Evolutionary conservation across 306 rosid species (phyloP).

Genomic region (Luffa aegyptiaca): DNA sequence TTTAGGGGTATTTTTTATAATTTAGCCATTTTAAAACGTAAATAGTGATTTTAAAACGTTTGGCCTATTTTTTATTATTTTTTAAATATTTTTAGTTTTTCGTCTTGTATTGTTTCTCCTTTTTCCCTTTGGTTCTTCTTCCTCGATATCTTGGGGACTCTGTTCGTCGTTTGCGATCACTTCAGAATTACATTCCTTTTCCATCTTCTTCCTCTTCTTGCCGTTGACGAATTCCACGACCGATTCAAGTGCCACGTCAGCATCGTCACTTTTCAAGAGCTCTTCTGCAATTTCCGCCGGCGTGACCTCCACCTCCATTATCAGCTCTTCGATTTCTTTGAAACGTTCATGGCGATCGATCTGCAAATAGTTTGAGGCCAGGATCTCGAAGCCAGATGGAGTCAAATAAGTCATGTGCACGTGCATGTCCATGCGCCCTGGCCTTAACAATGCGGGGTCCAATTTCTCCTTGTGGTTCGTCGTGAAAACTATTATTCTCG

Average conservation of each 20-base stretch:
- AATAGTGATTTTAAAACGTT: too few species aligned
- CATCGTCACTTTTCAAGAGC: conserved; percentile 20
- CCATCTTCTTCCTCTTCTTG: conserved; percentile 17
- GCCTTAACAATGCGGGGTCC: conserved; percentile 43
- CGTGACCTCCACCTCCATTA: conserved; percentile 28
- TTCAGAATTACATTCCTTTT: neutral
- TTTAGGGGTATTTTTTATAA: too few species aligned
- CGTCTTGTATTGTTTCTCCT: neutral
- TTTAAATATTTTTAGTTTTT: too few species aligned
- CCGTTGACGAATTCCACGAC: conserved; percentile 13
- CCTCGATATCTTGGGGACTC: neutral
- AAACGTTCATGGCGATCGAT: conserved; percentile 27
- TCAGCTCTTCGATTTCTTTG: conserved; percentile 22
- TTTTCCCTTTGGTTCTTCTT: neutral
- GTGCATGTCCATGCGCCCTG: conserved; percentile 50
- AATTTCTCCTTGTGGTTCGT: conserved; percentile 12
- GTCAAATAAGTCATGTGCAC: conserved; percentile 34
- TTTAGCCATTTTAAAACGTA: too few species aligned
- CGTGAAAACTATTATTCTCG: conserved; percentile 5
- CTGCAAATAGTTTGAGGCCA: conserved; percentile 21
- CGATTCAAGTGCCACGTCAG: conserved; percentile 15
- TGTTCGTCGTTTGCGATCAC: neutral
- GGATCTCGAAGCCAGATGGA: conserved; percentile 22
- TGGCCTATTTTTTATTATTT: too few species aligned
- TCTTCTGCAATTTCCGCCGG: conserved; percentile 42